Percentiles rank a stretch among this genome's conserved stretches.
phyloP scores from a whole-genome alignment of 371 early-diverging fungal genomes.

The Syncephalis plumigaleata region DNA sequence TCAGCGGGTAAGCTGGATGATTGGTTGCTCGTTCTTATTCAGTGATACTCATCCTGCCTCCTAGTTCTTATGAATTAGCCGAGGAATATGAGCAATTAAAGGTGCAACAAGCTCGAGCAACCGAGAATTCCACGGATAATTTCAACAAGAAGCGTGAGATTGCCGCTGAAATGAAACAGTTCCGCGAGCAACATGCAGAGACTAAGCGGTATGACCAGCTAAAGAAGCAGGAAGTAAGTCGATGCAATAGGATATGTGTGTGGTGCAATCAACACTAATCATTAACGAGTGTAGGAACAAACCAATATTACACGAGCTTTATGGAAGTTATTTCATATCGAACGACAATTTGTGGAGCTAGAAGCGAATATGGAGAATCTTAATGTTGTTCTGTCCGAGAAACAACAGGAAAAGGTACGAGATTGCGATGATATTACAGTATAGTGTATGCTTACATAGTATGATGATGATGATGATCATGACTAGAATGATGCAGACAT shows the following conservation, averaged over 20 bases:
- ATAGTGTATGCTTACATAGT: not conserved
- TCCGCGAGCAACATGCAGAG: slow-evolving; percentile 75
- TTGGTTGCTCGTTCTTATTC: not conserved
- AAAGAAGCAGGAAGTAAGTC: slow-evolving; percentile 26
- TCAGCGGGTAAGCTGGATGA: slow-evolving; percentile 52
- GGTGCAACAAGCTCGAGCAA: slow-evolving; percentile 60
- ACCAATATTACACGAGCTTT: slow-evolving; percentile 25
- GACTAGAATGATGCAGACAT: no score
- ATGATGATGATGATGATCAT: no score
- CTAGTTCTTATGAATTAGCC: slow-evolving; percentile 70
- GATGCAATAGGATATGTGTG: not conserved
- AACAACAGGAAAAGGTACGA: slow-evolving; percentile 18
- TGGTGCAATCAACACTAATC: no score
- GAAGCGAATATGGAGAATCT: slow-evolving; percentile 20
- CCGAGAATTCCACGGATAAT: slow-evolving; percentile 71
- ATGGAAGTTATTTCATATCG: slow-evolving; percentile 82
- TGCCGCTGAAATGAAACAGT: slow-evolving; percentile 75
- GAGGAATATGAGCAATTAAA: slow-evolving; percentile 78
- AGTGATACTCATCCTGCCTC: no score
- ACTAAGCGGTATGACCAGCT: slow-evolving; percentile 66
- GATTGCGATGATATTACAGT: not conserved
- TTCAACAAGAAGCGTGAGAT: slow-evolving; percentile 81
- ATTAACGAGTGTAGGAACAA: slow-evolving; percentile 14
- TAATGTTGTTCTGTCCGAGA: slow-evolving; percentile 12
- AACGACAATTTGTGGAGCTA: slow-evolving; percentile 28